These are phyloP conservation scores for Nitzschia palea DNA, from an alignment of 108 stramenopile species.

Conservation along the genomic window DNA sequence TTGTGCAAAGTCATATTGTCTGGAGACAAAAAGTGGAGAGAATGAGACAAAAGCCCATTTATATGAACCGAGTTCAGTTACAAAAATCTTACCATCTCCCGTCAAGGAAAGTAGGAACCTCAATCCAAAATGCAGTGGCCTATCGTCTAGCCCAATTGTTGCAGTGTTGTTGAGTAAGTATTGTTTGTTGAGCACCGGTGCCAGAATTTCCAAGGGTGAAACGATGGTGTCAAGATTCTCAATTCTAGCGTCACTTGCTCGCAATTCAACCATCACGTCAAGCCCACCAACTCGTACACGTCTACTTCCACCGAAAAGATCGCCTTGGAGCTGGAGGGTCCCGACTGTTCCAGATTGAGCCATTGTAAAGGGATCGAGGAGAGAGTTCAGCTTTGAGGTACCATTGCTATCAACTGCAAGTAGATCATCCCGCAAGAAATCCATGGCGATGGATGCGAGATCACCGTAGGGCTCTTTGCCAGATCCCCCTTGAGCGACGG, in stretches of 20 bases:
- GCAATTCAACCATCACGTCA: conserved; percentile 47
- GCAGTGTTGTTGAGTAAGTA: conserved; percentile 55
- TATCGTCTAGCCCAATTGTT: conserved; percentile 47
- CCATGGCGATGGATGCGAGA: conserved; percentile 8
- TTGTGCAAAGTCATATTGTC: conserved; percentile 18
- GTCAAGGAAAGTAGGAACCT: conserved; percentile 43
- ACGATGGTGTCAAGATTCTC: conserved; percentile 59
- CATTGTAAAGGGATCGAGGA: conserved; percentile 19
- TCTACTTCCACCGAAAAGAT: conserved; percentile 24
- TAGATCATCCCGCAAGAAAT: conserved; percentile 12
- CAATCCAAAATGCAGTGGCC: conserved; percentile 35
- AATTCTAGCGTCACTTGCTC: conserved; percentile 44
- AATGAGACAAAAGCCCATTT: background rate
- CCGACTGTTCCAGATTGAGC: conserved; percentile 28
- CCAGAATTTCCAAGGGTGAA: conserved; percentile 46
- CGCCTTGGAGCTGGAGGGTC: conserved; percentile 4
- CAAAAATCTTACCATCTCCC: conserved; percentile 50
- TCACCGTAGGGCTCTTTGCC: conserved; percentile 21
- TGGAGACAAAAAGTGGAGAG: background rate
- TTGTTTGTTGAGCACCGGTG: conserved; percentile 40
- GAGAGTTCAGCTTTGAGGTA: conserved; percentile 14
- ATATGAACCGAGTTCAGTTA: background rate
- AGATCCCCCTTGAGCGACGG: background rate
- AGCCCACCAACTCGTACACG: conserved; percentile 66
- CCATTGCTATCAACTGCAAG: conserved; percentile 13